Evolutionary conservation across 768 basidiomycete species (phyloP).

Genomic region (Scleroderma bovista): DNA sequence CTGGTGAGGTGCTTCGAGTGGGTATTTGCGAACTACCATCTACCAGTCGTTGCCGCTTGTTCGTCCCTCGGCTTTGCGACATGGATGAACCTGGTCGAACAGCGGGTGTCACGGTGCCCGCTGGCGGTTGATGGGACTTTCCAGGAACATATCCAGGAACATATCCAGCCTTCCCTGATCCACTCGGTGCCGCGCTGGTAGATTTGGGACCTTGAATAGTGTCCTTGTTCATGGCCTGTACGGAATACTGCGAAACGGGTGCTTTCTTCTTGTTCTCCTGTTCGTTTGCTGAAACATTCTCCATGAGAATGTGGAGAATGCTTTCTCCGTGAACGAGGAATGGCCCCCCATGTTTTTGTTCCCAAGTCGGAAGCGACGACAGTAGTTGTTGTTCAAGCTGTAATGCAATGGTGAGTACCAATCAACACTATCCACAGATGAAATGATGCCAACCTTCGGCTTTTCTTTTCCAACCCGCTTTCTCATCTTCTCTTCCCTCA

Average conservation of each 20-base stretch:
- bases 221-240: conserved; percentile 22
- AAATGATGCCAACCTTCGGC: conserved; percentile 61
- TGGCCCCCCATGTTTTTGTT: conserved; percentile 60
- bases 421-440: background rate
- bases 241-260: conserved; percentile 30
- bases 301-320: conserved; percentile 73
- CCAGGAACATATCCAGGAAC: conserved; percentile 30
- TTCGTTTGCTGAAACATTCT: conserved; percentile 61
- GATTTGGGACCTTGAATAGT: conserved; percentile 24
- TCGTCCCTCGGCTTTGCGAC: conserved; percentile 42
- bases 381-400: conserved; percentile 90
- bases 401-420: background rate
- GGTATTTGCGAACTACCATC: conserved; percentile 29
- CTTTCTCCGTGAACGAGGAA: conserved; percentile 86
- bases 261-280: conserved; percentile 75
- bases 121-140: conserved; percentile 21
- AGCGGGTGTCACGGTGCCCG: conserved; percentile 52
- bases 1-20: conserved; percentile 19
- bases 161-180: conserved; percentile 14
- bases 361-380: conserved; percentile 77
- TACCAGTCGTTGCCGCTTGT: conserved; percentile 56
- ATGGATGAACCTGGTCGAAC: conserved; percentile 41
- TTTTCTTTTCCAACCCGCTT: conserved; percentile 92
- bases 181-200: conserved; percentile 4
- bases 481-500: conserved; percentile 96